Evolutionary conservation across 306 rosid species (phyloP).

Genomic region (Glycine latifolia): DNA sequence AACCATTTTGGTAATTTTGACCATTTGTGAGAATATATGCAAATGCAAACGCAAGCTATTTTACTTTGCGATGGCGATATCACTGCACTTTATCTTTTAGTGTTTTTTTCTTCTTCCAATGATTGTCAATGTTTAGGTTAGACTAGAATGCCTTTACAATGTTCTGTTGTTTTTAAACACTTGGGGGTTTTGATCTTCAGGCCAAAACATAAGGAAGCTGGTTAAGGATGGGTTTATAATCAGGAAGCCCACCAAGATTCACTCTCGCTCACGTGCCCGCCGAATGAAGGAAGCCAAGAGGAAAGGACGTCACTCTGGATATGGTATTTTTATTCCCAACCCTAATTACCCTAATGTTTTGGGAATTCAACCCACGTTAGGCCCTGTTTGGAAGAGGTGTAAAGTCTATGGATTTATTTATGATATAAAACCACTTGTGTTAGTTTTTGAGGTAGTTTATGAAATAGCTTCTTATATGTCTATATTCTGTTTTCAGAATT

Average conservation of each 20-base stretch:
- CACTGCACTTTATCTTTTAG: background rate
- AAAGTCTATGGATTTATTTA: background rate
- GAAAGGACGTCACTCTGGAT: constrained; percentile 97
- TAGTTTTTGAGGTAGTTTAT: background rate
- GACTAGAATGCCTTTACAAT: background rate
- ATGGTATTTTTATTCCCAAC: constrained; percentile 60
- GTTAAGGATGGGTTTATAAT: constrained; percentile 97
- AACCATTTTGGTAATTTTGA: background rate
- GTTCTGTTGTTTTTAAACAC: too few species aligned
- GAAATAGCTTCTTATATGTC: background rate
- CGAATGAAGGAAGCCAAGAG: constrained; percentile 94
- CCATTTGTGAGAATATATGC: background rate
- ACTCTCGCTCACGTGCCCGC: constrained; percentile 96
- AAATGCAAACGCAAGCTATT: too few species aligned
- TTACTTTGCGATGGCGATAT: background rate
- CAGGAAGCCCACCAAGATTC: constrained; percentile 97
- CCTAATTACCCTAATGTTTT: background rate
- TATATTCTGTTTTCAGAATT: background rate
- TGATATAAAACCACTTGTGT: background rate
- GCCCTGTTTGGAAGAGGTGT: background rate
- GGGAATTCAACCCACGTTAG: background rate
- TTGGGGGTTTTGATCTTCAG: constrained; percentile 51
- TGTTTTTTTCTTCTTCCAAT: background rate
- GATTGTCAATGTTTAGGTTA: too few species aligned
- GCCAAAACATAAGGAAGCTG: constrained; percentile 92